Conservation (phyloP, 2,329 filamentous ascomycete genomes). For the Colletotrichum noveboracense region DNA sequence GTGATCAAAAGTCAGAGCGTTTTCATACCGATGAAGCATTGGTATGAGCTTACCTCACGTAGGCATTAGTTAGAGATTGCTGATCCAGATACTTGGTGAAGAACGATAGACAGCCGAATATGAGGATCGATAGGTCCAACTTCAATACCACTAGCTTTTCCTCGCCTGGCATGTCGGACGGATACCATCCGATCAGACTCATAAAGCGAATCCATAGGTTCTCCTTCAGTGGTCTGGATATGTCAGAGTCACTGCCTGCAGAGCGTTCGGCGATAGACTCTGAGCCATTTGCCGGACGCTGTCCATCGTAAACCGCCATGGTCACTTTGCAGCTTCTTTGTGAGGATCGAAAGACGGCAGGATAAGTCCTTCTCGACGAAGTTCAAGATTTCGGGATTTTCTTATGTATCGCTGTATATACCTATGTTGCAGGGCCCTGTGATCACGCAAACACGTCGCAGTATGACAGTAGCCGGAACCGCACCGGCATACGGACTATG, state of each 20-base stretch:
- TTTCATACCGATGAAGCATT: neutral
- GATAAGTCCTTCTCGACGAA: neutral
- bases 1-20: neutral
- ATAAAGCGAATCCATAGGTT: slow-evolving; percentile 22
- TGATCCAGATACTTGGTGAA: slow-evolving; percentile 42
- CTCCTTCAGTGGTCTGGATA: neutral
- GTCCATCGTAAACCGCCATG: neutral
- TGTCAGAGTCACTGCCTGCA: neutral
- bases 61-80: neutral
- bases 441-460: neutral
- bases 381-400: neutral
- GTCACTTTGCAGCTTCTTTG: neutral
- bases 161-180: slow-evolving; percentile 29
- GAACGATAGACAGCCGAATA: slow-evolving; percentile 41
- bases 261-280: neutral
- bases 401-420: neutral
- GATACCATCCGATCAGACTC: slow-evolving; percentile 35
- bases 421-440: neutral
- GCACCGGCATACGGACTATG: neutral
- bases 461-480: neutral
- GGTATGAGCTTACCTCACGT: neutral
- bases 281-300: neutral
- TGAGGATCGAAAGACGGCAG: neutral
- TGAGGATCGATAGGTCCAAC: slow-evolving; percentile 39
- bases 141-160: slow-evolving; percentile 40